Percentiles rank a stretch among this genome's conserved stretches.
These are phyloP conservation scores for Metahyphopichia silvanorum DNA, from an alignment of 805 yeast species.

Conservation along the genomic window DNA sequence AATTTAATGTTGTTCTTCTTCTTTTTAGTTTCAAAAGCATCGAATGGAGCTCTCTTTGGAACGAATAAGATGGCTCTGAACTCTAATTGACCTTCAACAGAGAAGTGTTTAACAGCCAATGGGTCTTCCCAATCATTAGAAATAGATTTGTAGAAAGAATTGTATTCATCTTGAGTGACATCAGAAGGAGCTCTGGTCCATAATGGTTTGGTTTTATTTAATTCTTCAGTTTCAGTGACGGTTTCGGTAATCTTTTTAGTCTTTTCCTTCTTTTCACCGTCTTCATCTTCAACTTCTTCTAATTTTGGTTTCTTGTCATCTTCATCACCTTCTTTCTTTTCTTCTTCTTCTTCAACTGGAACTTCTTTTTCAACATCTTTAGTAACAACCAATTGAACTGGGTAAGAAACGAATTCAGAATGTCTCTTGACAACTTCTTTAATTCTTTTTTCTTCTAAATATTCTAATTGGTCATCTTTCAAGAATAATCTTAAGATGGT, in stretches of 20 bases:
- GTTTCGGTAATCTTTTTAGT: conserved; percentile 87
- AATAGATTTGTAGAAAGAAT: conserved; percentile 98
- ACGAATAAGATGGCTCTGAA: conserved; percentile 96
- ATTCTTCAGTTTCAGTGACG: conserved; percentile 95
- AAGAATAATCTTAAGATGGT: conserved; percentile 90
- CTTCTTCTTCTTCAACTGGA: conserved; percentile 67
- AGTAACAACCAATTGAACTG: conserved; percentile 96
- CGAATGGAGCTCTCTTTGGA: conserved; percentile 99
- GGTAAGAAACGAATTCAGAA: conserved; percentile 98
- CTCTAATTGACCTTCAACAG: conserved; percentile 99
- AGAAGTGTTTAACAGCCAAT: conserved; percentile 98
- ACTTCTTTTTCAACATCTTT: conserved; percentile 99
- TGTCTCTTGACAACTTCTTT: conserved; percentile 99
- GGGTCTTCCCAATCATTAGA: conserved; percentile 99
- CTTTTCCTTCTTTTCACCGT: conserved; percentile 67
- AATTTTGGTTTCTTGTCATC: conserved; percentile 66
- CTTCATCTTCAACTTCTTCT: conserved; percentile 75
- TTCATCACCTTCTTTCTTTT: conserved; percentile 20
- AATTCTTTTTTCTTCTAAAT: conserved; percentile 98
- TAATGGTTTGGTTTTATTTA: conserved; percentile 97
- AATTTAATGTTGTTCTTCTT: conserved; percentile 98
- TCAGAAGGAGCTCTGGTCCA: conserved; percentile 99
- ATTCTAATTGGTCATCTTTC: conserved; percentile 98
- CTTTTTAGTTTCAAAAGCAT: conserved; percentile 96
- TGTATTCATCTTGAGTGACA: conserved; percentile 96